Conservation (phyloP, 257 asterid genomes). For the Craterostigma plantagineum region DNA sequence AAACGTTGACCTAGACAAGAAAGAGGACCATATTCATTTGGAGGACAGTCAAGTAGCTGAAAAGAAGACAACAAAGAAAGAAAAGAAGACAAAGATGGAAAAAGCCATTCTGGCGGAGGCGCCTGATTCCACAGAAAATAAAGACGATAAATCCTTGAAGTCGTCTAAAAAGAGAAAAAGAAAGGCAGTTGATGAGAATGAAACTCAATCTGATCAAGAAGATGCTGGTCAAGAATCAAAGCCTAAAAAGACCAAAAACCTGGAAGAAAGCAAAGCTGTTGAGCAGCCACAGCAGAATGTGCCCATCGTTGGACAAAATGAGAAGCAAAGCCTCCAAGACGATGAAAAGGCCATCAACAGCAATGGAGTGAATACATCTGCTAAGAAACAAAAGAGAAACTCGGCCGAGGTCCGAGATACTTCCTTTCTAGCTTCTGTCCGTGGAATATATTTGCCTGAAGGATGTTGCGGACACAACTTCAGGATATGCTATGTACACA, state of each 20-base stretch:
- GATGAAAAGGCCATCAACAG: constrained; percentile 9
- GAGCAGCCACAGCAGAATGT: constrained; percentile 10
- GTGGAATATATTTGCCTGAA: no score
- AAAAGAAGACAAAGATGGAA: constrained; percentile 6
- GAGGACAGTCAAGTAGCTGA: constrained; percentile 8
- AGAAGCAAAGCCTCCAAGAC: constrained; percentile 7
- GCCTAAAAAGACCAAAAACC: constrained; percentile 38
- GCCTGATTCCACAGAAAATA: constrained; percentile 26
- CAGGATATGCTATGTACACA: no score
- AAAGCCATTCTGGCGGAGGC: constrained; percentile 10
- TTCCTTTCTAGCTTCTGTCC: no score
- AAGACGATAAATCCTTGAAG: constrained; percentile 21
- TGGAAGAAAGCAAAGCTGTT: constrained; percentile 19
- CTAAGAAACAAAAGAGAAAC: constrained; percentile 5
- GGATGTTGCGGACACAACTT: no score
- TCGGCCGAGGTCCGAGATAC: no score
- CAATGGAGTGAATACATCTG: constrained; percentile 15
- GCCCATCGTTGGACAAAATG: constrained; percentile 8
- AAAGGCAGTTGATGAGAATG: constrained; percentile 27
- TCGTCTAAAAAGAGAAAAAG: constrained; percentile 62
- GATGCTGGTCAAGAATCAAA: constrained; percentile 32
- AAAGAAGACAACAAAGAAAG: constrained; percentile 13
- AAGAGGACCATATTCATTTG: neutral
- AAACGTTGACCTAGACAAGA: neutral
- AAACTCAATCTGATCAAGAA: constrained; percentile 19